Percentiles rank a stretch among this genome's conserved stretches.
Evolutionary conservation across 2,329 filamentous ascomycete genomes (phyloP).

Genomic region (Alternaria dauci): DNA sequence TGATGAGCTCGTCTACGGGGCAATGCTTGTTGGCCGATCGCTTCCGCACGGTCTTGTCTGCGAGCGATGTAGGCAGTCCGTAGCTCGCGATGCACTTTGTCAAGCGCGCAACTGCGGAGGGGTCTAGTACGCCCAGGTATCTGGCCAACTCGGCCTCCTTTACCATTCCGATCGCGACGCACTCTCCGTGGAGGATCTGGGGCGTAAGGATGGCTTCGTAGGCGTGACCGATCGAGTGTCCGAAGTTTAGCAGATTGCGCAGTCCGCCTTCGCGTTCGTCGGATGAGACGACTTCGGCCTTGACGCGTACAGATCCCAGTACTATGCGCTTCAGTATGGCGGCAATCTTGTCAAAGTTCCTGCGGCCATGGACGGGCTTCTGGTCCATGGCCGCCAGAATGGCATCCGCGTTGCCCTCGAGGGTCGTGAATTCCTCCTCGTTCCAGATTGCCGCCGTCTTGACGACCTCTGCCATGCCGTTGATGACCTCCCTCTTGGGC

Average conservation of each 20-base stretch:
- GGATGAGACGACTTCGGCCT: conserved; percentile 91
- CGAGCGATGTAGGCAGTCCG: conserved; percentile 82
- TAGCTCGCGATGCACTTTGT: conserved; percentile 96
- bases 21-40: conserved; percentile 88
- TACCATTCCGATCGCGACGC: conserved; percentile 97
- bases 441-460: conserved; percentile 98
- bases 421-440: conserved; percentile 80
- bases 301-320: conserved; percentile 88
- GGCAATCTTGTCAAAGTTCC: conserved; percentile 73
- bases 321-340: conserved; percentile 69
- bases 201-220: conserved; percentile 95
- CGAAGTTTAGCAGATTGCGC: conserved; percentile 95
- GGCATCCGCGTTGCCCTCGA: conserved; percentile 81
- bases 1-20: conserved; percentile 82
- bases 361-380: conserved; percentile 63
- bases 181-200: conserved; percentile 93
- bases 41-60: conserved; percentile 82
- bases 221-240: conserved; percentile 96
- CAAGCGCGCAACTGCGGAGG: conserved; percentile 86
- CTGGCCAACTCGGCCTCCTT: conserved; percentile 95
- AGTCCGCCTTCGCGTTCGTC: conserved; percentile 95
- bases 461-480: conserved; percentile 98
- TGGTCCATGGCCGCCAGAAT: conserved; percentile 78
- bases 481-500: conserved; percentile 91
- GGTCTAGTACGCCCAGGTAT: conserved; percentile 83